These are phyloP conservation scores for Lolium rigidum DNA, from an alignment of 176 grass and related monocot genomes.

Conservation along the genomic window DNA sequence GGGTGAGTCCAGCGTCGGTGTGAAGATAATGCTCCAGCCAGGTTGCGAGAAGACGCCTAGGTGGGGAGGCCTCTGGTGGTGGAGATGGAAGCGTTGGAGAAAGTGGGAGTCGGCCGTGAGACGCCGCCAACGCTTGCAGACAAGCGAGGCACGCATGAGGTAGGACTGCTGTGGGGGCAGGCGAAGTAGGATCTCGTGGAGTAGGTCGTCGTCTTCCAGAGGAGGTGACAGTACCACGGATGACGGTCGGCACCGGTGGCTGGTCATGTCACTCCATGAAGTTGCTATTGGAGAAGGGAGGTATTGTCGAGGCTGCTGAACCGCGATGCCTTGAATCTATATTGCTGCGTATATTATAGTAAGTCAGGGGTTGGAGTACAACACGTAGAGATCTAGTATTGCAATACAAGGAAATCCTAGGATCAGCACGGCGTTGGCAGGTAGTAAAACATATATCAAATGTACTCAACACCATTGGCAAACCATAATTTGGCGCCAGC, in stretches of 20 bases:
- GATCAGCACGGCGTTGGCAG: no score
- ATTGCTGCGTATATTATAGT: no score
- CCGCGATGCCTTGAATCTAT: no score
- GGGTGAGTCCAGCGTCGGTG: not conserved
- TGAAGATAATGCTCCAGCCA: not conserved
- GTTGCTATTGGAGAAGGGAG: no score
- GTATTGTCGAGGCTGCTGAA: no score
- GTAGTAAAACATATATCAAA: no score
- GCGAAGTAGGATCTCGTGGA: not conserved
- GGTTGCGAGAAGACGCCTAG: not conserved
- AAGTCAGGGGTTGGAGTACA: no score
- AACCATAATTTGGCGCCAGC: no score
- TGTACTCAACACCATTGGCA: no score
- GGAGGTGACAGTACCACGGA: not conserved
- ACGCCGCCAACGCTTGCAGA: not conserved
- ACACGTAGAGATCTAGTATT: no score
- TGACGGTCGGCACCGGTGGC: not conserved
- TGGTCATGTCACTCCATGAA: no score
- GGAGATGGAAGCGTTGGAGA: not conserved
- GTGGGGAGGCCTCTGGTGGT: not conserved
- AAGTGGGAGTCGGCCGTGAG: not conserved
- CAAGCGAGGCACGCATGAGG: not conserved
- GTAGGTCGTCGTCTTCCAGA: not conserved
- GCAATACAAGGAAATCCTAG: no score
- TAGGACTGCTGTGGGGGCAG: not conserved